phyloP scores from a whole-genome alignment of 2,329 filamentous ascomycete genomes.

The Fusarium temperatum region DNA sequence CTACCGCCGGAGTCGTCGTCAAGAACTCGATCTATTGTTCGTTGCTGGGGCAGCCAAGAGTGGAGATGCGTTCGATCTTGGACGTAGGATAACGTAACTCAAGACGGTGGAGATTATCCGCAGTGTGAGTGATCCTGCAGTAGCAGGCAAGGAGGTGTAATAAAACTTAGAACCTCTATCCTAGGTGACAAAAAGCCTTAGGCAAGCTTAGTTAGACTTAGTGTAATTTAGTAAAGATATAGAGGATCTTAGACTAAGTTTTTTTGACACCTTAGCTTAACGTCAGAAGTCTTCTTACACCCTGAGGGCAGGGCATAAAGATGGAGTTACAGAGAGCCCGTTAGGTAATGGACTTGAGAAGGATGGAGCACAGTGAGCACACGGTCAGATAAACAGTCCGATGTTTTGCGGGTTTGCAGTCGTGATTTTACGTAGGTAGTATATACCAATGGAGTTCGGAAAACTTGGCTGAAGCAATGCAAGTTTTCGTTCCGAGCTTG shows the following conservation, averaged over 20 bases:
- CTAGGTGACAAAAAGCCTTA: no score
- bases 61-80: neutral
- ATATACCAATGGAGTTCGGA: neutral
- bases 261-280: no score
- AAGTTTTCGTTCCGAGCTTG: neutral
- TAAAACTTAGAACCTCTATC: no score
- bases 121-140: neutral
- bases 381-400: neutral
- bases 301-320: neutral
- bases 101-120: neutral
- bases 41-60: conserved; percentile 23
- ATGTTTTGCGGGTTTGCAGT: neutral
- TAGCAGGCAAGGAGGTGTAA: neutral
- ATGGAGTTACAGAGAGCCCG: neutral
- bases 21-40: neutral
- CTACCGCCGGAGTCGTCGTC: neutral
- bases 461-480: neutral
- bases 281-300: no score
- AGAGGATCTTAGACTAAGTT: no score
- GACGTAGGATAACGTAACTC: neutral
- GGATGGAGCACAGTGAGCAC: neutral
- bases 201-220: no score
- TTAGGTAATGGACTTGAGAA: neutral
- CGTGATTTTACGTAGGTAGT: neutral
- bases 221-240: no score